Conservation (phyloP, 192 early-diverging fungal species). For the Coemansia sp. region DNA sequence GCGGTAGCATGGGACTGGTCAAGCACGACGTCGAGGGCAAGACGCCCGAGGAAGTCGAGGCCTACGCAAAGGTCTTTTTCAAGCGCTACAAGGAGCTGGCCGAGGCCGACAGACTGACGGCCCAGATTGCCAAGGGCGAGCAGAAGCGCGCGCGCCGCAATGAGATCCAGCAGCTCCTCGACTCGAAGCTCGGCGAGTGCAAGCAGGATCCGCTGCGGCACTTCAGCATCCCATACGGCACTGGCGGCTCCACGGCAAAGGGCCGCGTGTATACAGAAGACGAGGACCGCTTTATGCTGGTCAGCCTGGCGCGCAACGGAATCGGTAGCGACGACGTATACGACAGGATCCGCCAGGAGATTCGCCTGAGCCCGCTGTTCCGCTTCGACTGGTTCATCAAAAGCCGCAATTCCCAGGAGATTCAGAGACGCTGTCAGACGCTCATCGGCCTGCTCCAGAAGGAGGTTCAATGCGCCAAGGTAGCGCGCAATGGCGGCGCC, state of each 20-base stretch:
- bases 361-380: slow-evolving; percentile 78
- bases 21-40: slow-evolving; percentile 91
- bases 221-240: slow-evolving; percentile 83
- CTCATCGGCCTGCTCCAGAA: slow-evolving; percentile 61
- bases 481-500: slow-evolving; percentile 15
- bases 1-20: slow-evolving; percentile 69
- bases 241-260: slow-evolving; percentile 63
- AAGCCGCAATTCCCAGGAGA: slow-evolving; percentile 82
- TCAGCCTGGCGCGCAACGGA: slow-evolving; percentile 82
- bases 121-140: slow-evolving; percentile 89
- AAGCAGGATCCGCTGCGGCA: slow-evolving; percentile 83
- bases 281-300: slow-evolving; percentile 95
- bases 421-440: slow-evolving; percentile 79
- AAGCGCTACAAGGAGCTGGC: slow-evolving; percentile 80
- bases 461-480: slow-evolving; percentile 24
- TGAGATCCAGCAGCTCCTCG: slow-evolving; percentile 80
- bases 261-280: slow-evolving; percentile 90
- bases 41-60: slow-evolving; percentile 76
- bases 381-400: slow-evolving; percentile 99
- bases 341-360: slow-evolving; percentile 85
- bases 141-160: slow-evolving; percentile 69
- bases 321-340: slow-evolving; percentile 90
- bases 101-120: slow-evolving; percentile 83
- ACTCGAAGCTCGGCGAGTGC: slow-evolving; percentile 64
- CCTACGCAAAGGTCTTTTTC: slow-evolving; percentile 88